phyloP scores from a whole-genome alignment of 1,284 basidiomycete species.

The Cryptococcus sp. region DNA sequence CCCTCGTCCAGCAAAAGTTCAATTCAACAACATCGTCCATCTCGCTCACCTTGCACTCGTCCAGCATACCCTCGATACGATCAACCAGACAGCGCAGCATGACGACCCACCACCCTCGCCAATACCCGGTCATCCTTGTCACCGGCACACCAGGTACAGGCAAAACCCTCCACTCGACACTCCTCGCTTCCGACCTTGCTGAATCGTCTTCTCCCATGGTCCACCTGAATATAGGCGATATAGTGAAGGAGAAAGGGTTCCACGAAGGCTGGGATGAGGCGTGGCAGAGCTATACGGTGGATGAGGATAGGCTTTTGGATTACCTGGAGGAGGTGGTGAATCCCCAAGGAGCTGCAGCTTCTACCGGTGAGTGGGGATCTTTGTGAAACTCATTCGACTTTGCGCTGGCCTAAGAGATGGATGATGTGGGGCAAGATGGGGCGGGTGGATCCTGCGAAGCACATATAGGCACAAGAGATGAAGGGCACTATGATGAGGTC shows the following conservation, averaged over 20 bases:
- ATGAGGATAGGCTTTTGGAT: conserved; percentile 93
- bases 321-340: conserved; percentile 65
- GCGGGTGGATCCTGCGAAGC: too few relatives aligned
- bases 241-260: conserved; percentile 76
- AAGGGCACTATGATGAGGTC: background rate
- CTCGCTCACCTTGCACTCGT: too few relatives aligned
- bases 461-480: too few relatives aligned
- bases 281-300: conserved; percentile 90
- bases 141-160: conserved; percentile 65
- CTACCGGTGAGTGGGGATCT: conserved; percentile 31
- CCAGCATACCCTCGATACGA: too few relatives aligned
- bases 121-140: conserved; percentile 75
- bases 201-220: conserved; percentile 61
- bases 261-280: conserved; percentile 85
- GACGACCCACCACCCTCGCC: conserved; percentile 46
- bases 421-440: background rate
- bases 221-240: conserved; percentile 84
- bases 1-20: too few relatives aligned
- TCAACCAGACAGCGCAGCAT: conserved; percentile 30
- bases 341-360: conserved; percentile 33
- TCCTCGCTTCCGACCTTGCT: conserved; percentile 55
- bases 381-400: background rate
- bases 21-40: too few relatives aligned
- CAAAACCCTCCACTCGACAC: conserved; percentile 84
- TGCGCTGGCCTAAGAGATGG: background rate